Evolutionary conservation across 139 green algal species (phyloP).

Genomic region (Micromonas commoda): DNA sequence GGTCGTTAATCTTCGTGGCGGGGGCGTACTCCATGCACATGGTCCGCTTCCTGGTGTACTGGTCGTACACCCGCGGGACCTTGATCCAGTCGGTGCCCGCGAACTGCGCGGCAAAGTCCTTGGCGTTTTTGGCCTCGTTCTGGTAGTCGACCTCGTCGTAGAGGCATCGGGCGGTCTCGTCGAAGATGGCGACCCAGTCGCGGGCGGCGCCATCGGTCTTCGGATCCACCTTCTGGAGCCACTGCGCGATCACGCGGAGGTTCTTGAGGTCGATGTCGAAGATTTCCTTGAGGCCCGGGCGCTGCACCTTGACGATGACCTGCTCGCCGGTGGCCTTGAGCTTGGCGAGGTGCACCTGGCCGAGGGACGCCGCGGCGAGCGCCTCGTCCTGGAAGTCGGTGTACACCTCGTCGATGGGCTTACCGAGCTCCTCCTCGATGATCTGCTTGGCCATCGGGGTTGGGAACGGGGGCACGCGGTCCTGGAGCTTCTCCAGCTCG

Average conservation of each 20-base stretch:
- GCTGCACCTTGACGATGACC: conserved; percentile 97
- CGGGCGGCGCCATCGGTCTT: conserved; percentile 93
- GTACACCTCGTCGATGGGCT: conserved; percentile 65
- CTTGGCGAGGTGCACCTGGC: conserved; percentile 78
- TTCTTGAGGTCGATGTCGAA: conserved; percentile 98
- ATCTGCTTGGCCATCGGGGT: conserved; percentile 66
- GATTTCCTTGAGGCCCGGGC: conserved; percentile 85
- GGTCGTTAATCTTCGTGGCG: conserved; percentile 90
- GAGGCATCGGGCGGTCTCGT: conserved; percentile 92
- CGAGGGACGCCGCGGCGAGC: conserved; percentile 89
- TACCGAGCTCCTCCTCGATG: conserved; percentile 71
- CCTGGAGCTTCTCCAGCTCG: conserved; percentile 94
- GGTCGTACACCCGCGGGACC: conserved; percentile 83
- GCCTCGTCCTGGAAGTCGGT: conserved; percentile 71
- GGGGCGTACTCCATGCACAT: conserved; percentile 92
- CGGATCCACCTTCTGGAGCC: conserved; percentile 68
- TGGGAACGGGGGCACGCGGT: conserved; percentile 92
- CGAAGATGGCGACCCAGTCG: conserved; percentile 99
- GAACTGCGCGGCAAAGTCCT: conserved; percentile 82
- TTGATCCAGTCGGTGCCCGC: conserved; percentile 76
- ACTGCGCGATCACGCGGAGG: conserved; percentile 77
- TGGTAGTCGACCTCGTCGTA: conserved; percentile 98
- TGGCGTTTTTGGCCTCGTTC: conserved; percentile 80
- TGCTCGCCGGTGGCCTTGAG: conserved; percentile 59
- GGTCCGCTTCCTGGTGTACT: conserved; percentile 67